phyloP scores from a whole-genome alignment of 768 basidiomycete genomes.

The Myochromella boudieri region DNA sequence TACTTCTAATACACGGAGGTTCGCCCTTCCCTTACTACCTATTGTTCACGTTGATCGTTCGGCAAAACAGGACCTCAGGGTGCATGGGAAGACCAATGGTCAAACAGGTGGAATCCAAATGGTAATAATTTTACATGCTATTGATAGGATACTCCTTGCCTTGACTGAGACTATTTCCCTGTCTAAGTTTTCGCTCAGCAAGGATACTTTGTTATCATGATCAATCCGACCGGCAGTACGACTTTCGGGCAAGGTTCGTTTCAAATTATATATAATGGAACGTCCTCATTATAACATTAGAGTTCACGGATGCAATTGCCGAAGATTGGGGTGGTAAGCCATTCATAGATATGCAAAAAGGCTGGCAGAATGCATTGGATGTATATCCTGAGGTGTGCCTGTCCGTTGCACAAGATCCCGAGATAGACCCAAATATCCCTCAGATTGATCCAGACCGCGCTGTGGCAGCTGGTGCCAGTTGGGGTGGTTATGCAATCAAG shows the following conservation, averaged over 20 bases:
- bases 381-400: constrained; percentile 64
- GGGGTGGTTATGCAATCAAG: constrained; percentile 91
- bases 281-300: constrained; percentile 34
- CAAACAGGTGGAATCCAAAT: constrained; percentile 90
- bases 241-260: constrained; percentile 81
- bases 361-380: constrained; percentile 70
- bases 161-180: too few species aligned
- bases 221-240: constrained; percentile 95
- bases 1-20: constrained; percentile 83
- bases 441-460: constrained; percentile 71
- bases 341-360: constrained; percentile 72
- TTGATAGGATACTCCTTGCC: not conserved
- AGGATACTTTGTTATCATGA: constrained; percentile 84
- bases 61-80: constrained; percentile 58
- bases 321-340: constrained; percentile 88
- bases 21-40: constrained; percentile 1
- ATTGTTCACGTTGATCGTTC: constrained; percentile 2
- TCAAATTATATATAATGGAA: not conserved
- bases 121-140: constrained; percentile 32
- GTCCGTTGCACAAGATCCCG: not conserved
- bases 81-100: constrained; percentile 92
- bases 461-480: constrained; percentile 80
- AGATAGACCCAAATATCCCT: not conserved
- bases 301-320: constrained; percentile 77
- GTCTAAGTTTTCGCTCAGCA: constrained; percentile 73